Evolutionary conservation across 2,329 filamentous ascomycete genomes (phyloP).

Genomic region (Epichloe festucae): DNA sequence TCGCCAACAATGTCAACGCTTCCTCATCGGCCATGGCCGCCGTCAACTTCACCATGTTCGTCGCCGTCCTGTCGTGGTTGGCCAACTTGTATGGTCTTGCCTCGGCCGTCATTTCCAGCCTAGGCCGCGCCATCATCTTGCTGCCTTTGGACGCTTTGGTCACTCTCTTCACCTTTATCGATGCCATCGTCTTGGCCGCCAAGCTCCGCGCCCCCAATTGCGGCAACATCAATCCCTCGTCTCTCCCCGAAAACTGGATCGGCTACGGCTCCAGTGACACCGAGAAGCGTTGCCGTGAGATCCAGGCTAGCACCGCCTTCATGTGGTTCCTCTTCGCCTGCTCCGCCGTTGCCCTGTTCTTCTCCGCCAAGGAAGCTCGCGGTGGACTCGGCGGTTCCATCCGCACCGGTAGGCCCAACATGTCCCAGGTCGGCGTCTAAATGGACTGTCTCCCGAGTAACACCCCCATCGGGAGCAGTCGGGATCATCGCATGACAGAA

Average conservation of each 20-base stretch:
- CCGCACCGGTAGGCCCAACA: conserved; percentile 33
- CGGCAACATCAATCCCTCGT: conserved; percentile 29
- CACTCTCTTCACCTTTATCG: conserved; percentile 57
- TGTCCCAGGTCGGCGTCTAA: conserved; percentile 43
- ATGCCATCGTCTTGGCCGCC: conserved; percentile 56
- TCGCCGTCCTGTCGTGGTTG: conserved; percentile 52
- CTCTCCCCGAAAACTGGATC: conserved; percentile 36
- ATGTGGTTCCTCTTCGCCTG: conserved; percentile 64
- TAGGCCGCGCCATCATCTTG: conserved; percentile 38
- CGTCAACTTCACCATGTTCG: conserved; percentile 57
- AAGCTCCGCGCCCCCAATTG: conserved; percentile 60
- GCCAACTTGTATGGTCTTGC: conserved; percentile 49
- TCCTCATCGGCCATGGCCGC: conserved; percentile 29
- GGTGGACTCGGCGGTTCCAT: conserved; percentile 29
- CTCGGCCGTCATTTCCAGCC: conserved; percentile 37
- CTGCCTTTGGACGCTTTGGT: conserved; percentile 45
- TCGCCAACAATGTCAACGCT: conserved; percentile 34
- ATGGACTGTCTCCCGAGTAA: neutral
- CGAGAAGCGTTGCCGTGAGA: conserved; percentile 56
- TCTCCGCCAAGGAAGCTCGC: conserved; percentile 41
- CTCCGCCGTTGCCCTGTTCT: conserved; percentile 43
- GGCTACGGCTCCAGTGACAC: conserved; percentile 47
- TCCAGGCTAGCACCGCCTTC: conserved; percentile 63
- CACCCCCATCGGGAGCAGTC: neutral
- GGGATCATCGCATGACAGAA: neutral